These are phyloP conservation scores for Alternaria arborescens DNA, from an alignment of 2,329 filamentous ascomycete species.

Conservation along the genomic window DNA sequence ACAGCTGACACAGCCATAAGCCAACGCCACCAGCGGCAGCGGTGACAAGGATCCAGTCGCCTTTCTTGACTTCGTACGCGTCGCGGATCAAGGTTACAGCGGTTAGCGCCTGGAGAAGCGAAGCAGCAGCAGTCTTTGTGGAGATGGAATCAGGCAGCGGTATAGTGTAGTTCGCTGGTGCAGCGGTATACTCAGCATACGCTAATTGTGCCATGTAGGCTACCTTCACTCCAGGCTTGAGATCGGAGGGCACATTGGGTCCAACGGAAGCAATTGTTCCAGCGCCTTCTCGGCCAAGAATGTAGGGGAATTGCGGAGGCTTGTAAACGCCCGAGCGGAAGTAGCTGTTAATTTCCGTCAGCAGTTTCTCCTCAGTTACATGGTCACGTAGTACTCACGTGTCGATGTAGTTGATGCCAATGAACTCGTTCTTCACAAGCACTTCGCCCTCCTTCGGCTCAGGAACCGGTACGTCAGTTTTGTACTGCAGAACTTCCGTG, in stretches of 20 bases:
- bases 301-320: constrained; percentile 72
- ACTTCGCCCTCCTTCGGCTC: constrained; percentile 73
- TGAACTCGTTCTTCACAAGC: constrained; percentile 80
- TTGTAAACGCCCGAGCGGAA: constrained; percentile 86
- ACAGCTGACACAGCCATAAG: constrained; percentile 76
- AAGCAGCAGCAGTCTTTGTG: constrained; percentile 71
- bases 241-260: constrained; percentile 59
- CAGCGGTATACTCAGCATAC: constrained; percentile 69
- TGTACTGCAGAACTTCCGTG: constrained; percentile 75
- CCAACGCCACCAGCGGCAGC: constrained; percentile 83
- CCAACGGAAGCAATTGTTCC: constrained; percentile 73
- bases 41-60: constrained; percentile 84
- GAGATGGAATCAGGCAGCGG: constrained; percentile 70
- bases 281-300: constrained; percentile 80
- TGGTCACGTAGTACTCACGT: constrained; percentile 58
- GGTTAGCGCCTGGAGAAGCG: constrained; percentile 82
- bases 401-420: constrained; percentile 90
- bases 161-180: constrained; percentile 63
- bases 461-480: constrained; percentile 75
- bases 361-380: background rate
- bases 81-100: constrained; percentile 82
- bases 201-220: constrained; percentile 68
- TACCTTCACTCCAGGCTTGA: constrained; percentile 74
- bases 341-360: constrained; percentile 61
- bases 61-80: constrained; percentile 72